Base-by-base conservation (phyloP, 2,329 filamentous ascomycete genomes). In the Rhynchosporium agropyri region DNA sequence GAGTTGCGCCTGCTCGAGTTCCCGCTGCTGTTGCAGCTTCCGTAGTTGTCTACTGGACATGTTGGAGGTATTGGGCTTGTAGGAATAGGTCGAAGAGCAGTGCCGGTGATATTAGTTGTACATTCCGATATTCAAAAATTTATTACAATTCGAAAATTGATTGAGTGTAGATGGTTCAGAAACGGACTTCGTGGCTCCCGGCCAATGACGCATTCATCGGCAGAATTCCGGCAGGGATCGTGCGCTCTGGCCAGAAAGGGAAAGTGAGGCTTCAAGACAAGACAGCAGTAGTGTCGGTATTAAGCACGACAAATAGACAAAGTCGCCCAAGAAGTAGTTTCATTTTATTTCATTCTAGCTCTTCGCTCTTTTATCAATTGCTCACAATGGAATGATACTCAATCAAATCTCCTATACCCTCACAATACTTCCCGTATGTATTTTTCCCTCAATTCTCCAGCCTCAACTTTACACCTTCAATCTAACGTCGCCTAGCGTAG, bases 1-100 rank as follows among this genome's bases (percentile, higher is more conserved):
- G 1, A 67, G 55, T 56, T 65, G 65, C 31, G 67, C 66, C 31
- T 69, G 65, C 57, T 74, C 70, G 20, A 73, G 61, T 61, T 76
- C 73, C 15, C 71, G 66, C 60, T 74, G 73, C 63, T 74, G 70
- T 62, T 74, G 74, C 38, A 76, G 56, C 61, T 74, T 76, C 60
- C 74, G 69, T 57, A 76, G 63, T 58, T 75, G 74, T 58, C 74
- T 68, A 61, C 70, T 75, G 3, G 74, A 76, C 74, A 76, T 76
- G 7, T 20, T 69, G 56, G 33, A 36, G 20, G 20, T 20, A 20
- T 20, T 20, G 1, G 1, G 20, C 1, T 20, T 20, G 20, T 20
- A 20, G 20, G 20, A 20, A 20, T 20, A 20, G 20, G 20, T 20
- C 20, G 20, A 20, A 20, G 20, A 20, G 20, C 1, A 20, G 20